phyloP scores from a whole-genome alignment of 768 basidiomycete genomes.

The Phlebiopsis flavidoalba region DNA sequence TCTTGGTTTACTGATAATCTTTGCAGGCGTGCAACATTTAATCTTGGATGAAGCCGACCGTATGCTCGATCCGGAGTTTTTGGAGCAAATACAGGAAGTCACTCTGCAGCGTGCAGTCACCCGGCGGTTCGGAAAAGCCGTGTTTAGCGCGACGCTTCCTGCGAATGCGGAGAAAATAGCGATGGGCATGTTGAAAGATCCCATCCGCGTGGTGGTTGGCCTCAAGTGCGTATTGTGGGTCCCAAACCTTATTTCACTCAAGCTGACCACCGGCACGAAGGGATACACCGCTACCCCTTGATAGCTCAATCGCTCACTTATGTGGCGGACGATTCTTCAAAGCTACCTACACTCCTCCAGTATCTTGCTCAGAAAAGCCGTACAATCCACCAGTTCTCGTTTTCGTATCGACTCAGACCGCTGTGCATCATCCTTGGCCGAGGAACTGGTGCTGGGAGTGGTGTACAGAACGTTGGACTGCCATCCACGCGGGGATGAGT shows the following conservation, averaged over 20 bases:
- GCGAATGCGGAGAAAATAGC: constrained; percentile 83
- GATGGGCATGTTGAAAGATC: constrained; percentile 77
- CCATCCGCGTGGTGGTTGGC: constrained; percentile 93
- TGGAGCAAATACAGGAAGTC: constrained; percentile 85
- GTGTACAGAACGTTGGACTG: too few species aligned
- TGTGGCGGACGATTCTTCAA: constrained; percentile 91
- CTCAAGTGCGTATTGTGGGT: constrained; percentile 65
- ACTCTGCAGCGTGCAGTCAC: constrained; percentile 70
- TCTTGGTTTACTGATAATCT: constrained; percentile 8
- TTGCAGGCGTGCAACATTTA: constrained; percentile 74
- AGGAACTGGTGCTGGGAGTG: constrained; percentile 68
- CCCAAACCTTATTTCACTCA: not conserved
- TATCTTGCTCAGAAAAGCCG: constrained; percentile 73
- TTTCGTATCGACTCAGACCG: constrained; percentile 88
- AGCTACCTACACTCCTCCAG: constrained; percentile 80
- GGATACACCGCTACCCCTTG: constrained; percentile 90
- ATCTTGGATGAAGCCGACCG: constrained; percentile 91
- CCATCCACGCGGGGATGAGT: constrained; percentile 83
- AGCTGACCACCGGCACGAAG: constrained; percentile 36
- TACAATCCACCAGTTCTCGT: constrained; percentile 90
- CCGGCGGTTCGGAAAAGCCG: constrained; percentile 45
- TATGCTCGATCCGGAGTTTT: constrained; percentile 84
- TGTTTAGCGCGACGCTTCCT: constrained; percentile 94
- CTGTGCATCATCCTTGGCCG: constrained; percentile 69
- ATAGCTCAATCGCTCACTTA: constrained; percentile 87